Evolutionary conservation across 164 flowering plant genomes (phyloP).

Genomic region (Platanus orientalis): DNA sequence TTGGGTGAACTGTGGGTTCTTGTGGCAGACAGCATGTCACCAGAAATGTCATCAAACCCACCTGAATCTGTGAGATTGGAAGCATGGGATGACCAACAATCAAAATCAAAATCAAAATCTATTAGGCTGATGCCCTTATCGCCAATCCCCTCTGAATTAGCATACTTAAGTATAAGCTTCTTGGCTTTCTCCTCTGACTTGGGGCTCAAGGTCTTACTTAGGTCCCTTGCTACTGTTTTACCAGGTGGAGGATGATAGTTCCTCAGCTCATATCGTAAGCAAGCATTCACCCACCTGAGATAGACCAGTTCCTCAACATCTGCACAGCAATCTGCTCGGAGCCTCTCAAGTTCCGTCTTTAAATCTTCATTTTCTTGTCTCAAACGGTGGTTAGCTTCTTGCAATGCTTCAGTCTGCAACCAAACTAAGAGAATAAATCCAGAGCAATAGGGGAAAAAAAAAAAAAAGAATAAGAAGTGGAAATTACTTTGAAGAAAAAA

Average conservation of each 20-base stretch:
- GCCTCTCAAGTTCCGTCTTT: constrained; percentile 55
- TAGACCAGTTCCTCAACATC: constrained; percentile 88
- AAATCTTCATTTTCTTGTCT: constrained; percentile 53
- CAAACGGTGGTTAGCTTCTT: constrained; percentile 27
- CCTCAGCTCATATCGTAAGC: constrained; percentile 76
- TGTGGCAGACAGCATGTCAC: constrained; percentile 22
- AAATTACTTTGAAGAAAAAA: neutral
- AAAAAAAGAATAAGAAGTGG: neutral
- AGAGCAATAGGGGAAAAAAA: neutral
- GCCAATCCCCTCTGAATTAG: constrained; percentile 43
- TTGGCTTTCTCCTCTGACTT: constrained; percentile 83
- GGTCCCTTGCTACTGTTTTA: constrained; percentile 74
- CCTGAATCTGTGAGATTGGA: constrained; percentile 52
- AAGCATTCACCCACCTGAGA: constrained; percentile 92
- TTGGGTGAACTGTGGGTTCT: constrained; percentile 28
- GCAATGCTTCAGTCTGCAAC: constrained; percentile 46
- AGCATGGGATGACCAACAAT: constrained; percentile 57
- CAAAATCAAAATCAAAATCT: constrained; percentile 58
- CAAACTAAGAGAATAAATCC: neutral
- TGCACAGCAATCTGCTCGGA: constrained; percentile 55
- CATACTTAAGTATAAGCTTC: constrained; percentile 79
- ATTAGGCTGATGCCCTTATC: constrained; percentile 18
- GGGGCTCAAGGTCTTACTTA: constrained; percentile 73
- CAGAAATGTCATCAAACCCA: constrained; percentile 50
- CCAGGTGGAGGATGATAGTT: constrained; percentile 58